Base-by-base conservation (phyloP, 2,329 filamentous ascomycete genomes). In the Aaosphaeria arxii region DNA sequence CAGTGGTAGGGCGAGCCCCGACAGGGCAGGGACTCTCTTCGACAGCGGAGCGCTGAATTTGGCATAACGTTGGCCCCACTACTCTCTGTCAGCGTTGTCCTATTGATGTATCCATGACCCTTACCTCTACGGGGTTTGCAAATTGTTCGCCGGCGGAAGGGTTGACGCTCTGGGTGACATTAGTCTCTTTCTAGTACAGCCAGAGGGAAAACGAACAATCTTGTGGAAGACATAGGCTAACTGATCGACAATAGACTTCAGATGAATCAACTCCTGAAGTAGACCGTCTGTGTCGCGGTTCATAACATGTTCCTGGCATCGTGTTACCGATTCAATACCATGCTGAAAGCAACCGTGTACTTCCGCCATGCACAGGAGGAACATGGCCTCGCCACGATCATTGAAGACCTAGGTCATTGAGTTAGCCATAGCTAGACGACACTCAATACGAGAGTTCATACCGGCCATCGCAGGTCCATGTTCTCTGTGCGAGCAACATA, bases 161-260 rank as follows among this genome's bases (percentile, higher is more conserved):
- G 50, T 80, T 80, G 1, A 77, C 71, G 0, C 75, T 77, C 33
- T 36, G 33, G 33, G 4, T n/a, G 7, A 36, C 2, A 36, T 36
- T 36, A 36, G 33, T n/a, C 7, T 9, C 9, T n/a, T 9, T 36
- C 7, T 36, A 9, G 7, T 9, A 36, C n/a, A n/a, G 4, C 33
- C n/a, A 9, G n/a, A 36, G 33, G 33, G n/a, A n/a, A 36, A 36
- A n/a, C 33, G 7, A 9, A 36, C 33, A 51, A 81, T 80, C 47
- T 76, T 74, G 55, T 81, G 78, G 45, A 81, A 80, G 7, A 77
- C 77, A 43, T 77, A 77, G 1, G 77, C 75, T 71, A 81, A 77
- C 38, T 74, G 69, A 49, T 81, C 77, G 4, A 80, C 69, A 3
- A 80, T 77, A 47, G 39, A 9, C 39, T 40, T 40, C 7, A 40